Base-by-base conservation (phyloP, 176 grass and related monocot genomes). In the Eleusine coracana region DNA sequence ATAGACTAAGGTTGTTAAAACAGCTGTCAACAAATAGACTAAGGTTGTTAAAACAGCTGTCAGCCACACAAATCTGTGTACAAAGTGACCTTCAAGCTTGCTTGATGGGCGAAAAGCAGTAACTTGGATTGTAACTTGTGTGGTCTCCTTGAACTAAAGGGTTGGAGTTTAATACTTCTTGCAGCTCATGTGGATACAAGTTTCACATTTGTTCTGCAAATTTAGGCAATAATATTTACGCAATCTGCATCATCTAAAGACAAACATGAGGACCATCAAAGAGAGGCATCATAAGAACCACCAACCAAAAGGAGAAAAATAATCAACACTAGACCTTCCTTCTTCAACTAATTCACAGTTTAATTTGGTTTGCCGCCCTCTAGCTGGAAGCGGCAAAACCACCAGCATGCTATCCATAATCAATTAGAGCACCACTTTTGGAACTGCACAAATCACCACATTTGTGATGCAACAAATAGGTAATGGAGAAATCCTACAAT, bases 321-420 rank as follows among this genome's bases (percentile, higher is more conserved):
- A 66, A 15, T 66, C 60, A 64, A 1, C 7, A 28, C 28, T 70
- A 36, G 34, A 45, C 20, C n/a, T 29, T 64, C 50, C 25, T 74
- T 56, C 61, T 67, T 38, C 45, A 66, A 29, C 38, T 11, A n/a
- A 71, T 40, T 83, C 77, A 15, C 66, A 66, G 63, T 27, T 14
- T 49, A 60, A 14, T 81, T 81, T 29, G 28, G 70, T 40, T 51
- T 71, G 29, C 5, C 8, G 15, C 62, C 40, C 51, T 77, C 41
- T 41, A 52, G 55, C 11, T 4, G 3, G 16, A 50, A 71, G 14
- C 20, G n/a, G n/a, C 28, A 34, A 2, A 34, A 34, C 31, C 31
- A 5, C 5, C 41, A 51, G 52, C 18, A 72, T 16, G 3, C 3
- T 45, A 52, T 18, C 50, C 13, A 15, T 18, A 52, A 52, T 77